Base-by-base conservation (phyloP, 331 rosid species). In the Quercus phellos region DNA sequence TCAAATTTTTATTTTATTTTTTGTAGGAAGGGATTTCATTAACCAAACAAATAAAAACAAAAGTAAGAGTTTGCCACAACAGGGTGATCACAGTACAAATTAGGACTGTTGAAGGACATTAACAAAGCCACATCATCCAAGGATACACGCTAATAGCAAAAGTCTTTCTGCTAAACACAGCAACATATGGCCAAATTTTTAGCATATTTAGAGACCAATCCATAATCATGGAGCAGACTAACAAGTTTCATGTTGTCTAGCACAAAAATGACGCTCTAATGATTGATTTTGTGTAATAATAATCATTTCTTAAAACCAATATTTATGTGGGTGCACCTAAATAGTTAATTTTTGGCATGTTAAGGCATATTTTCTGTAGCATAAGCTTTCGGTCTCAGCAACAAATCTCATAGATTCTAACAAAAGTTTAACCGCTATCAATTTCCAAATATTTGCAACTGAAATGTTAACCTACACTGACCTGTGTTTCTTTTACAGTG, bases 401-500 rank as follows among this genome's bases (percentile, higher is more conserved):
- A 56, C 29, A 10, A 8, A 56, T n/a, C 24, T 56, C 6, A 38
- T 14, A 60, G 68, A 26, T 22, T 5, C 38, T 61, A 64, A 64
- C 14, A 64, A 60, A 64, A 17, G 70, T 17, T 32, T 38, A 38
- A 30, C 70, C 17, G 46, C 13, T 3, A 13, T 26, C 18, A 27
- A 8, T 38, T 70, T 59, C 51, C 53, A 58, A 72, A 43, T 38
- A 73, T 51, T 13, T 19, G 11, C 12, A 50, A 38, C 46, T 55
- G 53, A 43, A 54, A n/a, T 22, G 17, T 16, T 2, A 70, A 58
- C 51, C 68, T 5, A 34, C 18, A 69, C 90, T 64, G 38, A 89
- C 93, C 97, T 90, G 94, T 46, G 91, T 91, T 85, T 91, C 97
- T 73, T 90, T 88, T 34, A 89, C 88, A 0, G 97, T 88, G 69